Conservation (phyloP, 768 basidiomycete genomes). For the Ramaria rubella region DNA sequence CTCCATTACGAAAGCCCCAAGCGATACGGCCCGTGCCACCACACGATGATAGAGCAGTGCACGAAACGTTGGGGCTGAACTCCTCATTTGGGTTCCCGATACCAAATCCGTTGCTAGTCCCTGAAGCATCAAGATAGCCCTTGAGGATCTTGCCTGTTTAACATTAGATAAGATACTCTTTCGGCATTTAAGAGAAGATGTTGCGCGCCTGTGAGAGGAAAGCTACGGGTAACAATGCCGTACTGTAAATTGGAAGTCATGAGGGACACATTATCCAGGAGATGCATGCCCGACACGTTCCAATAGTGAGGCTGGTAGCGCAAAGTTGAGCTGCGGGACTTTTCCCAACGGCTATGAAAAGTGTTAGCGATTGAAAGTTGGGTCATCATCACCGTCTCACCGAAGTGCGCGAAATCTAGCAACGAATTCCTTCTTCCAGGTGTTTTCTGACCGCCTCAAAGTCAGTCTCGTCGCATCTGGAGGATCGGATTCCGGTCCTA, state of each 20-base stretch:
- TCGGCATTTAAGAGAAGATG: not conserved
- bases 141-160: slow-evolving; percentile 44
- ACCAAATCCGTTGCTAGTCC: slow-evolving; percentile 49
- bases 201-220: slow-evolving; percentile 50
- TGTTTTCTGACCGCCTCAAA: slow-evolving; percentile 46
- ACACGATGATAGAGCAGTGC: slow-evolving; percentile 40
- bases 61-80: slow-evolving; percentile 59
- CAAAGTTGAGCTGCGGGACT: slow-evolving; percentile 51
- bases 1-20: slow-evolving; percentile 71
- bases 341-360: slow-evolving; percentile 57
- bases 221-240: slow-evolving; percentile 67
- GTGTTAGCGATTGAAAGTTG: not conserved
- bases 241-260: slow-evolving; percentile 58
- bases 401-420: slow-evolving; percentile 44
- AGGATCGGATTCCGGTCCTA: slow-evolving; percentile 57
- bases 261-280: slow-evolving; percentile 47
- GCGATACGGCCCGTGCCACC: slow-evolving; percentile 60
- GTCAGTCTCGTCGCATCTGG: slow-evolving; percentile 38
- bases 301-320: slow-evolving; percentile 61
- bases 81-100: slow-evolving; percentile 72
- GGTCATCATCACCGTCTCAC: slow-evolving; percentile 30
- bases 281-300: slow-evolving; percentile 48
- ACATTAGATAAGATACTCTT: not conserved
- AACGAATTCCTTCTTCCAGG: slow-evolving; percentile 72
- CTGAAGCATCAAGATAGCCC: slow-evolving; percentile 63